Evolutionary conservation across 306 rosid species (phyloP).

Genomic region (Prunus salicina): DNA sequence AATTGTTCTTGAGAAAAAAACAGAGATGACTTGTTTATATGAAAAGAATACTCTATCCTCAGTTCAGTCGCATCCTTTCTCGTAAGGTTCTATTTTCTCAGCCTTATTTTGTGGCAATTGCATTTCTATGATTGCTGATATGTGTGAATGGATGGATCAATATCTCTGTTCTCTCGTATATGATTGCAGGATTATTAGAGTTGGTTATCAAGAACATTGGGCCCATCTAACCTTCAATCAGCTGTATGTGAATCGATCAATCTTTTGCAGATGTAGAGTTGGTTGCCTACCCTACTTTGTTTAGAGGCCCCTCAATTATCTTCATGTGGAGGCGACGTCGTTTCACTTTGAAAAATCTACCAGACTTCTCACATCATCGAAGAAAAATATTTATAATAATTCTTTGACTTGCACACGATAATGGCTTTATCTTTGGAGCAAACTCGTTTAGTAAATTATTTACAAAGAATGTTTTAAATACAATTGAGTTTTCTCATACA

Average conservation of each 20-base stretch:
- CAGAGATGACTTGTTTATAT: background rate
- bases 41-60: background rate
- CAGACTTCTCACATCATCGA: too few relatives aligned
- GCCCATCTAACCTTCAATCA: background rate
- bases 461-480: too few relatives aligned
- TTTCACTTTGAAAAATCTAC: too few relatives aligned
- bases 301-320: too few relatives aligned
- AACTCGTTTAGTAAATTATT: too few relatives aligned
- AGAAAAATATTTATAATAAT: too few relatives aligned
- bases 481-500: too few relatives aligned
- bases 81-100: background rate
- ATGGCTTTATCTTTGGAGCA: too few relatives aligned
- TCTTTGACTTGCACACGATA: too few relatives aligned
- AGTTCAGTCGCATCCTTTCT: background rate
- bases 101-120: background rate
- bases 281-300: too few relatives aligned
- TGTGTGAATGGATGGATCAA: background rate
- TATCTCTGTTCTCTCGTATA: background rate
- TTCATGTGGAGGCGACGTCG: too few relatives aligned
- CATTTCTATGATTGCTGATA: background rate
- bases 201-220: background rate
- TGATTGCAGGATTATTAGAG: background rate
- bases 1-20: slow-evolving; percentile 14
- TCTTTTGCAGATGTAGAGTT: background rate
- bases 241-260: background rate